phyloP scores from a whole-genome alignment of 495 filamentous ascomycete species.

The Lophiostoma macrostomum region DNA sequence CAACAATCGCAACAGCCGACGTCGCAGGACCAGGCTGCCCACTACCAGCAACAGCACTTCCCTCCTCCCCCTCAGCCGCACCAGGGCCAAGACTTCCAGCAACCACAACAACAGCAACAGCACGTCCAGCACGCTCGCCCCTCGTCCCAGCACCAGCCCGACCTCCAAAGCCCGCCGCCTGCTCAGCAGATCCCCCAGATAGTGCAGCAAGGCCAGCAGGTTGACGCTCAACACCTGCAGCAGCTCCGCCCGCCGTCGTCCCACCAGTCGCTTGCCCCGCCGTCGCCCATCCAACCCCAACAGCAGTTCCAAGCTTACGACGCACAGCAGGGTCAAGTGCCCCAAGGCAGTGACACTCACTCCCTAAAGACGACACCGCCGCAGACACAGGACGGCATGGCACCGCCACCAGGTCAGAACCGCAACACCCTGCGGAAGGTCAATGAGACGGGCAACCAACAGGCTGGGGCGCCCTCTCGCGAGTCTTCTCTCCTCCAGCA shows the following conservation, averaged over 20 bases:
- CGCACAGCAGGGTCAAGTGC: constrained; percentile 21
- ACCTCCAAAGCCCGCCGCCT: constrained; percentile 25
- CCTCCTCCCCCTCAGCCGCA: constrained; percentile 27
- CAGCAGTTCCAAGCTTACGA: constrained; percentile 32
- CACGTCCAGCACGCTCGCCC: constrained; percentile 22
- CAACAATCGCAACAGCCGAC: constrained; percentile 22
- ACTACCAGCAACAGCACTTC: constrained; percentile 24
- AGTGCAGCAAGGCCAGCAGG: constrained; percentile 23
- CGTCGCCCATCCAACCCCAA: constrained; percentile 28
- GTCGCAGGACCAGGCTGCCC: constrained; percentile 10
- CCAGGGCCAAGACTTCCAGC: constrained; percentile 30
- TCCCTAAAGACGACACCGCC: constrained; percentile 18
- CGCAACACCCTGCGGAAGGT: constrained; percentile 32
- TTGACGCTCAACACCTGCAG: constrained; percentile 22
- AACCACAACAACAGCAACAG: too few species aligned
- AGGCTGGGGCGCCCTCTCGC: constrained; percentile 26
- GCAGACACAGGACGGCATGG: constrained; percentile 32
- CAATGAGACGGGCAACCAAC: constrained; percentile 19
- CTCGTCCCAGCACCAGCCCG: constrained; percentile 21
- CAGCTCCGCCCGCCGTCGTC: constrained; percentile 29
- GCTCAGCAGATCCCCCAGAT: constrained; percentile 27
- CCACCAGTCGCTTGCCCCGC: constrained; percentile 29
- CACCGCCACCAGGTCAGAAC: constrained; percentile 5
- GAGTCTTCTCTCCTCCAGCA: constrained; percentile 31
- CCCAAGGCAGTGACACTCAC: constrained; percentile 5